Conservation (phyloP, 192 early-diverging fungal species). For the Coemansia sp. region DNA sequence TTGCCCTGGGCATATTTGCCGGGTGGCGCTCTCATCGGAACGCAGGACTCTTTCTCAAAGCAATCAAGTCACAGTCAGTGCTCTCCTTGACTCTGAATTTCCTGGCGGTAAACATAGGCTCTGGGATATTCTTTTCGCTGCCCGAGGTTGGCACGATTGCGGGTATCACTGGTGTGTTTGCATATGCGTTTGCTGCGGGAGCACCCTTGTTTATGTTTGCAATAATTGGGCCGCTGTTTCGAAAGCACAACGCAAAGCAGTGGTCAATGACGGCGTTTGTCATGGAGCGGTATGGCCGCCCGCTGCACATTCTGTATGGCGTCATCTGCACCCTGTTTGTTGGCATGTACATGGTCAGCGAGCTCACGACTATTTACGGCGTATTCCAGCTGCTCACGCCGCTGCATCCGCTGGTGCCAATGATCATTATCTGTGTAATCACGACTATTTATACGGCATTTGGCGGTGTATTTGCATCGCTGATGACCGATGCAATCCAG, state of each 20-base stretch:
- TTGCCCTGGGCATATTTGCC: conserved; percentile 53
- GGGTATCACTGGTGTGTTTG: conserved; percentile 63
- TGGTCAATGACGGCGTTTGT: conserved; percentile 67
- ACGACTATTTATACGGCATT: conserved; percentile 67
- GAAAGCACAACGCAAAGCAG: conserved; percentile 56
- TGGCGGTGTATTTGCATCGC: conserved; percentile 64
- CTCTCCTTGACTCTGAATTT: conserved; percentile 52
- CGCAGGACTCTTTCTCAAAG: conserved; percentile 54
- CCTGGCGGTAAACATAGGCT: conserved; percentile 55
- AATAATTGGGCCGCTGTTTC: conserved; percentile 57
- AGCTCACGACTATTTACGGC: conserved; percentile 63
- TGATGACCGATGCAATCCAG: conserved; percentile 64
- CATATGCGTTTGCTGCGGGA: conserved; percentile 61
- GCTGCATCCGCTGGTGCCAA: conserved; percentile 53
- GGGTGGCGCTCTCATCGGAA: conserved; percentile 51
- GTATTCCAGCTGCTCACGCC: conserved; percentile 57
- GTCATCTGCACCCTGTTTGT: conserved; percentile 61
- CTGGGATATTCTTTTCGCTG: conserved; percentile 62
- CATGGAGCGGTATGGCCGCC: conserved; percentile 59
- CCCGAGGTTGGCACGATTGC: conserved; percentile 62
- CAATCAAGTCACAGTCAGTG: conserved; percentile 52
- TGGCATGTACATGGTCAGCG: conserved; percentile 60
- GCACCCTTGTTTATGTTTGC: conserved; percentile 60
- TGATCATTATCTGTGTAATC: conserved; percentile 58
- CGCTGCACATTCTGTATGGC: conserved; percentile 55